Evolutionary conservation across 768 basidiomycete species (phyloP), one percentile per base, ranked within the genome.

Genomic region (Naganishia onofrii): DNA sequence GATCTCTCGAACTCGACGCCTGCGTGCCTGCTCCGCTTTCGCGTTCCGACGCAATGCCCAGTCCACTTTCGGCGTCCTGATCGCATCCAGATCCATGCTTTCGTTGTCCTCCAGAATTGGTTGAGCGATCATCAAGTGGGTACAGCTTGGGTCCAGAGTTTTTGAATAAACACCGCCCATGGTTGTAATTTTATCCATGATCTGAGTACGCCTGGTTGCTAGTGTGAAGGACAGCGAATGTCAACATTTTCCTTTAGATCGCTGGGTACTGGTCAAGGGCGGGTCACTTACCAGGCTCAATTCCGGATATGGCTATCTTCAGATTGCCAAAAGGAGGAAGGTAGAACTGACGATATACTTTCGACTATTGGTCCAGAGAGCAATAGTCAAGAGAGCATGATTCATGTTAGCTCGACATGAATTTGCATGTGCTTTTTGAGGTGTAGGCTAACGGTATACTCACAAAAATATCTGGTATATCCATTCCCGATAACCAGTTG

Each of bases 401-500:
- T n/a, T n/a, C 9, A 60, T 12, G 28, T 21, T 21, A 32, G 3
- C 15, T 60, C 42, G 3, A 7, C 5, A 44, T 26, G 19, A n/a
- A n/a, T n/a, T n/a, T n/a, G n/a, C n/a, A n/a, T n/a, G n/a, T n/a
- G n/a, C n/a, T n/a, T n/a, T n/a, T n/a, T n/a, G n/a, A n/a, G n/a
- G n/a, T n/a, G n/a, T n/a, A n/a, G n/a, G n/a, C n/a, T n/a, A n/a
- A n/a, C n/a, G n/a, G n/a, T n/a, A n/a, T n/a, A 78, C 85, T 48
- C 69, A 91, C 91, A 79, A 87, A 83, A 53, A 84, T 78, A 12
- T 89, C 75, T 60, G 90, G 86, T 21, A 93, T 86, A 71, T 92
- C 90, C 73, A 90, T 90, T 0, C 92, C 93, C 54, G 83, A 83
- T 21, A 90, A 81, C 92, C 92, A 95, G 31, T 86, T 81, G 1